These are phyloP conservation scores for Bipolaris victoriae DNA, from an alignment of 2,329 filamentous ascomycete species.

Conservation along the genomic window DNA sequence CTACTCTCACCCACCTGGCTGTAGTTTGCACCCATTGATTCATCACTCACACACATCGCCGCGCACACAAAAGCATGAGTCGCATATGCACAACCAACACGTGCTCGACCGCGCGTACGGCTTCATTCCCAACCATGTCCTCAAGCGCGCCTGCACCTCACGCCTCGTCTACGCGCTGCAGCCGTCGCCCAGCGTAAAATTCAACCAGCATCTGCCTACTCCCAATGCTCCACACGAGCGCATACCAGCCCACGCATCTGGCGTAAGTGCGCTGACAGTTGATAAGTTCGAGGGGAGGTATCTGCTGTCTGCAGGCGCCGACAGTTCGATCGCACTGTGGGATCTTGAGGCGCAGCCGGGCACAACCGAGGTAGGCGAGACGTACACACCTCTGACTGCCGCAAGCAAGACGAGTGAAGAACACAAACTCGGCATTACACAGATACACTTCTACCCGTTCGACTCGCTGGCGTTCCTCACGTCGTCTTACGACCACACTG, in stretches of 20 bases:
- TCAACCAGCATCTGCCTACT: conserved; percentile 66
- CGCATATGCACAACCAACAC: conserved; percentile 57
- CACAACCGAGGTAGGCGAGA: conserved; percentile 23
- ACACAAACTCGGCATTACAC: conserved; percentile 75
- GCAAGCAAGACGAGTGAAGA: conserved; percentile 40
- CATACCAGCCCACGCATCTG: conserved; percentile 73
- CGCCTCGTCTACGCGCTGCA: conserved; percentile 73
- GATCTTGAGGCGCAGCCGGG: conserved; percentile 66
- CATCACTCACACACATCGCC: conserved; percentile 9
- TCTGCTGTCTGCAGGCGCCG: conserved; percentile 82
- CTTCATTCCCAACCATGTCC: conserved; percentile 62
- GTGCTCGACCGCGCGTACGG: conserved; percentile 78
- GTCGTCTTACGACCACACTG: conserved; percentile 76
- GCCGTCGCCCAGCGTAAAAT: conserved; percentile 67
- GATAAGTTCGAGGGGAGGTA: conserved; percentile 82
- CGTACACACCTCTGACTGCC: conserved; percentile 35
- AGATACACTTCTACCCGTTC: conserved; percentile 79
- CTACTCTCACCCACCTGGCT: too few relatives aligned
- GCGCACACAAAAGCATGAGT: conserved; percentile 43
- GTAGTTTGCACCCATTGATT: not conserved
- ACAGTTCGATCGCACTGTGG: conserved; percentile 86
- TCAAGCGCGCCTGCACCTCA: conserved; percentile 70
- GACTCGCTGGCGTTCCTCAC: conserved; percentile 77
- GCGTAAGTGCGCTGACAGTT: conserved; percentile 78
- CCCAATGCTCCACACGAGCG: conserved; percentile 37